Conservation (phyloP, 768 basidiomycete species). For the Lyophyllum shimeji region DNA sequence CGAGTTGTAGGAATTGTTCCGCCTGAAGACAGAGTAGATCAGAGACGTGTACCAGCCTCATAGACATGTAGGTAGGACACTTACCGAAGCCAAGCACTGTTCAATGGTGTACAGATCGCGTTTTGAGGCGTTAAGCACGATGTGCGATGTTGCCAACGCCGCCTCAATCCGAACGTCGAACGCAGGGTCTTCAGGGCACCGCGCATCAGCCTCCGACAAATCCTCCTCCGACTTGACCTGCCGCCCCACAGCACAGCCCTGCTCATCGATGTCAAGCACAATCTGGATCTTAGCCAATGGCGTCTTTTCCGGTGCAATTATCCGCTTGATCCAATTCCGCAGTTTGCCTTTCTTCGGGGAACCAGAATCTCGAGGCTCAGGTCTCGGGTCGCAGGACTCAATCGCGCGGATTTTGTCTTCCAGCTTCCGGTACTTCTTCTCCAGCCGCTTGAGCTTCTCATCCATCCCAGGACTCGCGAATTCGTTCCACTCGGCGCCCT, state of each 20-base stretch:
- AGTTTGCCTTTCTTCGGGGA: constrained; percentile 45
- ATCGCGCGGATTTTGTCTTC: constrained; percentile 33
- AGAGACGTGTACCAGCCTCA: constrained; percentile 6
- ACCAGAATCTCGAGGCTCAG: constrained; percentile 23
- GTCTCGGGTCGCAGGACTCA: constrained; percentile 20
- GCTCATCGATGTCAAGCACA: constrained; percentile 39
- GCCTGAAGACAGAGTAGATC: constrained; percentile 34
- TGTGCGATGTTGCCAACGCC: constrained; percentile 42
- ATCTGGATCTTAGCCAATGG: constrained; percentile 34
- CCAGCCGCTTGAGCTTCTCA: constrained; percentile 37
- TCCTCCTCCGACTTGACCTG: constrained; percentile 27
- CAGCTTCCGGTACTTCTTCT: constrained; percentile 42
- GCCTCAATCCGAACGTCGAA: constrained; percentile 38
- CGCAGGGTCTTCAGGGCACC: constrained; percentile 16
- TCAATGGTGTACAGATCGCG: constrained; percentile 59
- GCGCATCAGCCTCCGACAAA: constrained; percentile 1
- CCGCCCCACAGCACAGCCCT: constrained; percentile 38
- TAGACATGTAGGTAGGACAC: constrained; percentile 18
- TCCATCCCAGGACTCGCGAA: constrained; percentile 26
- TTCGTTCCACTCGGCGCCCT: constrained; percentile 15
- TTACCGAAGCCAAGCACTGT: constrained; percentile 53
- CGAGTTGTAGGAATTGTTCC: constrained; percentile 53
- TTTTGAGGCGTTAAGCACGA: constrained; percentile 50
- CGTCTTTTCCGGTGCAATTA: constrained; percentile 40
- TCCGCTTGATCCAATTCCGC: constrained; percentile 65